phyloP scores from a whole-genome alignment of 139 green algal genomes.

The Mychonastes homosphaera region DNA sequence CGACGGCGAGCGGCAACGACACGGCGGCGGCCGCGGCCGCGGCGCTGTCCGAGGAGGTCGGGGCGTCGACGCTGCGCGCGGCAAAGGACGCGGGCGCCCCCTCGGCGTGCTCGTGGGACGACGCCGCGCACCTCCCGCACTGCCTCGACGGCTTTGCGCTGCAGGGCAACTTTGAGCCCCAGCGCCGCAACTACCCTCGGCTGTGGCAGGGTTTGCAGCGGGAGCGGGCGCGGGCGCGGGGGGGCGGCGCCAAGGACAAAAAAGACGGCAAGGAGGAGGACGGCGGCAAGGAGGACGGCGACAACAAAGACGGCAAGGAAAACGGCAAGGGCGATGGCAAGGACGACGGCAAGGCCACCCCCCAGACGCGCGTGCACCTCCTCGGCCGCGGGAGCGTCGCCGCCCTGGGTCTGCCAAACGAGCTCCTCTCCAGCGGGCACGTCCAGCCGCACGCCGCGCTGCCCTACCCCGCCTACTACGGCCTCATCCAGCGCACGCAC shows the following conservation, averaged over 20 bases:
- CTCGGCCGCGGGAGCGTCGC: constrained; percentile 11
- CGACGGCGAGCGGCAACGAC: too few species aligned
- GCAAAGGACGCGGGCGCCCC: too few species aligned
- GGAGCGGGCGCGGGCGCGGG: background rate
- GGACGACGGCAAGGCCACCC: background rate
- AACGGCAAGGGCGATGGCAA: too few species aligned
- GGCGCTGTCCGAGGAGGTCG: too few species aligned
- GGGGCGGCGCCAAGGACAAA: background rate
- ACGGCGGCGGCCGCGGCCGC: too few species aligned
- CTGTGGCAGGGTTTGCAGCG: constrained; percentile 6
- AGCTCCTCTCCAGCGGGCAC: constrained; percentile 7
- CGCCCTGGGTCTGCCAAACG: background rate
- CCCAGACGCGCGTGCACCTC: constrained; percentile 17
- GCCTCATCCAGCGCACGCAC: constrained; percentile 18
- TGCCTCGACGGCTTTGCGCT: constrained; percentile 20
- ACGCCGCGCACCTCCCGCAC: background rate
- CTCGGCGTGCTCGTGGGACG: too few species aligned
- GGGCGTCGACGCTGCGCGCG: too few species aligned
- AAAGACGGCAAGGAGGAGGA: too few species aligned
- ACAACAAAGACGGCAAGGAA: too few species aligned
- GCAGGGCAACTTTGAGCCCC: constrained; percentile 23
- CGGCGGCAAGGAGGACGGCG: too few species aligned
- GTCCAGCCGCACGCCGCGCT: constrained; percentile 8
- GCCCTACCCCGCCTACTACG: constrained; percentile 21
- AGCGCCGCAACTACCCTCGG: constrained; percentile 16